Base-by-base conservation (phyloP, 2,329 filamentous ascomycete species). In the Akanthomyces uredinophilus region DNA sequence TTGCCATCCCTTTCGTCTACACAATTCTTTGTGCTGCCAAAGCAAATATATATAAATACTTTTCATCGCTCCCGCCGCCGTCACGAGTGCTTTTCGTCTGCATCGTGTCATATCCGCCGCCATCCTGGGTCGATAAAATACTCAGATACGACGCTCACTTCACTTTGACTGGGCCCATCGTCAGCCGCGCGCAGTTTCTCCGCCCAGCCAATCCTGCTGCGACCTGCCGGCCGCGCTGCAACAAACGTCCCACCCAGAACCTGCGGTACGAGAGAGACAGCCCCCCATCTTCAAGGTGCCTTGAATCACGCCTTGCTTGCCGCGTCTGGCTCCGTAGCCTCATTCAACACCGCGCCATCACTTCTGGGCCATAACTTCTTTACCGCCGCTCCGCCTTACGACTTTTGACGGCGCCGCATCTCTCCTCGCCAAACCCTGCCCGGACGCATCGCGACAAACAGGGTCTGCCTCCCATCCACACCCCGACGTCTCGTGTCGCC, bases 161-260 rank as follows among this genome's bases (percentile, higher is more conserved):
- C 32, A 18, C 32, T 56, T 22, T 27, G 46, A 20, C 55, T 46
- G 55, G 51, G 44, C 11, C 60, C 60, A 53, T 41, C 24, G 44
- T 62, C 60, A 62, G 60, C 60, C 60, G 50, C 59, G 59, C 52
- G 41, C 41, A 27, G 59, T 49, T 43, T 55, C 59, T 61, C 51
- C 60, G 44, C 60, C 44, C 44, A 62, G 44, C 51, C 60, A 44
- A 50, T 37, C 53, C 43, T 27, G 47, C 22, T 55, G 20, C 24
- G 6, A 16, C 57, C 32, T 53, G 37, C 57, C 35, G 57, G 49
- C 56, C 57, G 46, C 44, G 37, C 47, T 24, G 47, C 37, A 46
- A 53, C 47, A 52, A 53, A 60, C 47, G 57, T 59, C 56, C 56
- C 56, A 51, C 57, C 24, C 47, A 43, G 47, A 22, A 24, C 37